A percentile compares a stretch with the other conserved stretches of the same genome.
Evolutionary conservation across 2,329 filamentous ascomycete genomes (phyloP).

Genomic region (Botrytis pseudocinerea): DNA sequence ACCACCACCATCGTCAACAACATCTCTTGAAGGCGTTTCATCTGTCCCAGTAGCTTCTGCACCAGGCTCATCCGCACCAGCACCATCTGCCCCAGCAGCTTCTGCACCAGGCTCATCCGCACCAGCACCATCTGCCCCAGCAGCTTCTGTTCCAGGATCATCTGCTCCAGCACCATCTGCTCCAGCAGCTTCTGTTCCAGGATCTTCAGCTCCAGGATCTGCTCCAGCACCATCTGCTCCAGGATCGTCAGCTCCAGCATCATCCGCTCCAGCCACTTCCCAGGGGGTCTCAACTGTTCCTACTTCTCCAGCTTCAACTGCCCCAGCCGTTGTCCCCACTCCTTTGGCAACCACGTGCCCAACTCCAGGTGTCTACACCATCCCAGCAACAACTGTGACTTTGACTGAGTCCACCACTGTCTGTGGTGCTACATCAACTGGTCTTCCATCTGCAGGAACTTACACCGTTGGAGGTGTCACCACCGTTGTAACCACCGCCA

Average conservation of each 20-base stretch:
- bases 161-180: too few relatives aligned
- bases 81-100: background rate
- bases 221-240: constrained; percentile 19
- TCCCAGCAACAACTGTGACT: constrained; percentile 70
- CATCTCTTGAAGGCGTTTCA: constrained; percentile 13
- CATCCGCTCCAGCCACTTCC: constrained; percentile 23
- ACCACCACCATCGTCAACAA: background rate
- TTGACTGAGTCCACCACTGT: constrained; percentile 68
- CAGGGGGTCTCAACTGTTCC: constrained; percentile 13
- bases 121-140: background rate
- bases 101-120: background rate
- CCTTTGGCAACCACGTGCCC: constrained; percentile 54
- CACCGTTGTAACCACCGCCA: constrained; percentile 65
- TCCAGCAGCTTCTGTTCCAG: background rate
- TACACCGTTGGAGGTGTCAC: constrained; percentile 73
- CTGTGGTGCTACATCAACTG: constrained; percentile 61
- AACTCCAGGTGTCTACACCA: constrained; percentile 72
- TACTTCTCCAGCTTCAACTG: constrained; percentile 35
- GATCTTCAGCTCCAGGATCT: background rate
- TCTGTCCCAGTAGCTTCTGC: constrained; percentile 20
- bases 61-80: background rate
- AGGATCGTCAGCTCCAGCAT: background rate
- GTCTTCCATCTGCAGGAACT: constrained; percentile 60
- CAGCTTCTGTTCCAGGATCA: background rate
- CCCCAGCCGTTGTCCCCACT: constrained; percentile 47